Base-by-base conservation (phyloP, 495 filamentous ascomycete species). In the Xylaria cubensis region DNA sequence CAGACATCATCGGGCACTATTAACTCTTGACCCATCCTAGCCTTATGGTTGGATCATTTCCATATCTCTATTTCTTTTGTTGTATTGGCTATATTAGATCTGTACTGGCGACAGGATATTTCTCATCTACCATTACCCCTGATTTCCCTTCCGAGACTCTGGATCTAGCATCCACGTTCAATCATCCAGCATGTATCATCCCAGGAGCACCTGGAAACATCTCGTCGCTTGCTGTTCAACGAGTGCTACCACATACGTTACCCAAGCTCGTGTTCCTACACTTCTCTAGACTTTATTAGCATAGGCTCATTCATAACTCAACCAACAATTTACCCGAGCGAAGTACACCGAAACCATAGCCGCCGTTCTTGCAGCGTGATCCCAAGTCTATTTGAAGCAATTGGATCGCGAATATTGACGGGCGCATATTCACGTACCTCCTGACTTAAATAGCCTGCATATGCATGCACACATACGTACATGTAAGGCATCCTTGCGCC, bases 21-120 rank as follows among this genome's bases (percentile, higher is more conserved):
- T 44, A 26, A 53, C 32, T 55, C 7, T 19, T 13, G 13, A 19
- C 24, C 9, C 26, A n/a, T 46, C 21, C 46, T 15, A 21, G 29
- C n/a, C 7, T 48, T 36, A 21, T 64, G 17, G 39, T 29, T 34
- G 53, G 36, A 26, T 71, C 15, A 51, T 53, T 69, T 69, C 62
- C 19, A 68, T 34, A 13, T 39, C 44, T 26, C 15, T 44, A 26
- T 42, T 66, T 48, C 9, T 29, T 74, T 26, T 21, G 34, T 19
- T n/a, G 24, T 34, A 46, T 46, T 69, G 12, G 39, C n/a, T 69
- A 34, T 39, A 24, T 32, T 68, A 68, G 65, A 68, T 67, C 53
- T 69, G 67, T 69, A 34, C 67, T 69, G 67, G 67, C 67, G 67
- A 69, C 67, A 69, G 67, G 39, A 59, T 61, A 59, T 26, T 7